These are phyloP conservation scores for Populus hybrid DNA, from an alignment of 441 rosid genomes.

Conservation along the genomic window DNA sequence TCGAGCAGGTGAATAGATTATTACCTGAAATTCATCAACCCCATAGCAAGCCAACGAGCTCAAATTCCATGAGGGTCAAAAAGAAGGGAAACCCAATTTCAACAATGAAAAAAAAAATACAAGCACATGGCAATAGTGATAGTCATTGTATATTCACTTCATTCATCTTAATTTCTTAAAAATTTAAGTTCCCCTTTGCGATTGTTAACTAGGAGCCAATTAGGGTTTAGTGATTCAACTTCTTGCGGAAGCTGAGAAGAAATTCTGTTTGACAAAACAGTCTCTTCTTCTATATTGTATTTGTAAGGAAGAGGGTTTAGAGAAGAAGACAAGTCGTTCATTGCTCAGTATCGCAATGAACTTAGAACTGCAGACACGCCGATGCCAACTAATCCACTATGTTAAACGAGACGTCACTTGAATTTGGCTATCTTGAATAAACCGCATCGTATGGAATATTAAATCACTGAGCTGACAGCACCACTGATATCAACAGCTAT, in stretches of 20 bases:
- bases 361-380: not conserved
- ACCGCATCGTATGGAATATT: not conserved
- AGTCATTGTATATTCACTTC: not conserved
- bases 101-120: too few species aligned
- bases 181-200: not conserved
- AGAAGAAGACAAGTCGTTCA: not conserved
- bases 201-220: not conserved
- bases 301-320: not conserved
- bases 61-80: not conserved
- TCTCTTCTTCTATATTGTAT: not conserved
- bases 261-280: not conserved
- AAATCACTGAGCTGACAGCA: not conserved
- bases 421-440: not conserved
- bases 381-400: not conserved
- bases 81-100: not conserved
- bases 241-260: not conserved
- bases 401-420: not conserved
- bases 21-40: slow-evolving; percentile 44
- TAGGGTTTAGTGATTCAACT: not conserved
- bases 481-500: not conserved
- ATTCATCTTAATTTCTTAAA: not conserved
- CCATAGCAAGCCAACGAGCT: not conserved
- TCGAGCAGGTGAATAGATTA: slow-evolving; percentile 86
- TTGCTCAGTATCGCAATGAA: not conserved
- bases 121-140: not conserved